Conservation (phyloP, 2,329 filamentous ascomycete genomes). For the Daldinia sp. region DNA sequence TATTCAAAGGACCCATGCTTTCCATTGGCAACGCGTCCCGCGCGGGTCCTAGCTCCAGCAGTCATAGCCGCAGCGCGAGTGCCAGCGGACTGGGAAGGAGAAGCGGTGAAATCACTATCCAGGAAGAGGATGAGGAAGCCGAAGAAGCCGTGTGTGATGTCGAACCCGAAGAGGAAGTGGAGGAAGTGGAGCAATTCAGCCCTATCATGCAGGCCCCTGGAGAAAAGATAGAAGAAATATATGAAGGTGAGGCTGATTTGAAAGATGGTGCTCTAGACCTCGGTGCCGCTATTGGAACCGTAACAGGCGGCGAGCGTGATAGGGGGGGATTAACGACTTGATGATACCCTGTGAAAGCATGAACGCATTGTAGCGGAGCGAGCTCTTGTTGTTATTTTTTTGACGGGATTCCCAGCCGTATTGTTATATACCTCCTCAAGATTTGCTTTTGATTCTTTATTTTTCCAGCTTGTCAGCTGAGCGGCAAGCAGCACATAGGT, state of each 20-base stretch:
- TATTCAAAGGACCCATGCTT: constrained; percentile 84
- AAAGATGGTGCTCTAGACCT: constrained; percentile 12
- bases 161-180: constrained; percentile 49
- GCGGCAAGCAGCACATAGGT: neutral
- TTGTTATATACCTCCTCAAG: constrained; percentile 22
- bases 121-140: constrained; percentile 71
- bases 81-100: constrained; percentile 72
- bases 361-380: constrained; percentile 28
- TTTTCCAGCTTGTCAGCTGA: constrained; percentile 13
- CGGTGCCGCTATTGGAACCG: constrained; percentile 4
- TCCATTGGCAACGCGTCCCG: constrained; percentile 61
- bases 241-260: constrained; percentile 45
- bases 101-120: constrained; percentile 80
- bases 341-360: constrained; percentile 33
- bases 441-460: constrained; percentile 19
- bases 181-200: constrained; percentile 53
- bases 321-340: constrained; percentile 14
- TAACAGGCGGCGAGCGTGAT: constrained; percentile 6
- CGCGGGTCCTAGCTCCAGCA: constrained; percentile 51
- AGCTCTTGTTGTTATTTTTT: constrained; percentile 17
- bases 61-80: constrained; percentile 69
- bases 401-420: constrained; percentile 10
- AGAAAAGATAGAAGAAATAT: constrained; percentile 52
- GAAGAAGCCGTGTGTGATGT: constrained; percentile 48
- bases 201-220: constrained; percentile 49